Evolutionary conservation across 352 stramenopile species (phyloP), one percentile per base, ranked within the genome.

Genomic region (Phytophthora ohioensis): DNA sequence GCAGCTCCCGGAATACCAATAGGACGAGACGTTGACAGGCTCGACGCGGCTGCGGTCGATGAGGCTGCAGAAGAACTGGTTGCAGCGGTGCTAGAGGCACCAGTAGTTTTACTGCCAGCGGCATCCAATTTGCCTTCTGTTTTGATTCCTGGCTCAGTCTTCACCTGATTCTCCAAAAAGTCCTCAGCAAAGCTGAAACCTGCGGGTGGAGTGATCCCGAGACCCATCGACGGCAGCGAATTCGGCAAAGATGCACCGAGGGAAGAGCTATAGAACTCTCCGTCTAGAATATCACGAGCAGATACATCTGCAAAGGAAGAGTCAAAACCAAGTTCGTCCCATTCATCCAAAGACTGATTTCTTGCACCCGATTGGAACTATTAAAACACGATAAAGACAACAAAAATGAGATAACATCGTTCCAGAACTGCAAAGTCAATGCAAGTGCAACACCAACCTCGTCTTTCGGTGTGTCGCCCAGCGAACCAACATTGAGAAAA

Each of bases 131-230:
- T 80, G 45, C 63, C 47, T 66, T 89, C 68, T 27, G 66, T 66
- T 62, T 86, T 90, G 6, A 80, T 9, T 10, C 67, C 71, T 0
- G 70, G 41, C 60, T 92, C 84, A 1, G 67, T 71, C 54, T 92
- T 93, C 4, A 91, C 78, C 54, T 91, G 77, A 43, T 82, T 93
- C 32, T 95, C 88, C 60, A 94, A 69, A 76, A 96, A 94, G 43
- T 96, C 87, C 46, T 96, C 88, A 1, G 82, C 87, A 76, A 96
- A 94, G 58, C 86, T 93, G 70, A 96, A 96, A 47, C 84, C 84
- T 34, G 82, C 84, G 5, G 88, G 88, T 7, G 88, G 88, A 41
- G 88, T 96, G 77, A 96, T 94, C 1, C 88, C 88, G 2, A 96
- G 65, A 5, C 88, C 88, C 84, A 96, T 92, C n/a, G 88, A 94